Base-by-base conservation (phyloP, 768 basidiomycete genomes). In the Hysterangium stoloniferum region DNA sequence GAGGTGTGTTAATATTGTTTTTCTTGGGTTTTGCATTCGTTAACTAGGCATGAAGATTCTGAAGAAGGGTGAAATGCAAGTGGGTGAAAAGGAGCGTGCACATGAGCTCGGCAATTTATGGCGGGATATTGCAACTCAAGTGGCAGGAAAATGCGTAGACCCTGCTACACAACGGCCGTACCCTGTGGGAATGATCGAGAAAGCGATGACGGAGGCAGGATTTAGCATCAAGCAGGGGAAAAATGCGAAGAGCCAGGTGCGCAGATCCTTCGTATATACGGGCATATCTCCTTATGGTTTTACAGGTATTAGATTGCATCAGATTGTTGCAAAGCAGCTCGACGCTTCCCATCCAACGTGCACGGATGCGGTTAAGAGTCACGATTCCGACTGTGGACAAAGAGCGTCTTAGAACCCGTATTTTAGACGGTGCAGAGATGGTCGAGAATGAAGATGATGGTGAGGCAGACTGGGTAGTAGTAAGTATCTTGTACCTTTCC, bases 141-240 rank as follows among this genome's bases (percentile, higher is more conserved):
- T 99, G 3, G 85, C 94, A 5, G 90, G 94, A 68, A 94, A 95
- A 71, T 94, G 87, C 53, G 94, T 98, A 20, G 94, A 98, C 61
- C 96, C 96, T 1, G 69, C 75, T 4, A 95, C 92, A 1, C 84
- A 90, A 62, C 71, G 81, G 8, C 92, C 94, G 4, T 93, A 97
- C 63, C 84, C 92, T 4, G 90, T 95, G 28, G 84, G 89, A 15
- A 90, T 98, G 73, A 90, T 99, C 56, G 96, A 99, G 63, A 98
- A 96, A 67, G 93, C 93, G 0, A 95, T 99, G 95, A 69, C 80
- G 7, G 94, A 98, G 63, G 85, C 89, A 7, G 94, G 94, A 1
- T 94, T 86, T 67, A 95, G 90, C 57, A 85, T 95, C 24, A 86
- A 88, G 59, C 76, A 76, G 38, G 82, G 83, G 56, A 97, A 97